Percentiles rank a stretch among this genome's conserved stretches.
These are phyloP conservation scores for Cetradonia linearis DNA, from an alignment of 495 filamentous ascomycete genomes.

Conservation along the genomic window DNA sequence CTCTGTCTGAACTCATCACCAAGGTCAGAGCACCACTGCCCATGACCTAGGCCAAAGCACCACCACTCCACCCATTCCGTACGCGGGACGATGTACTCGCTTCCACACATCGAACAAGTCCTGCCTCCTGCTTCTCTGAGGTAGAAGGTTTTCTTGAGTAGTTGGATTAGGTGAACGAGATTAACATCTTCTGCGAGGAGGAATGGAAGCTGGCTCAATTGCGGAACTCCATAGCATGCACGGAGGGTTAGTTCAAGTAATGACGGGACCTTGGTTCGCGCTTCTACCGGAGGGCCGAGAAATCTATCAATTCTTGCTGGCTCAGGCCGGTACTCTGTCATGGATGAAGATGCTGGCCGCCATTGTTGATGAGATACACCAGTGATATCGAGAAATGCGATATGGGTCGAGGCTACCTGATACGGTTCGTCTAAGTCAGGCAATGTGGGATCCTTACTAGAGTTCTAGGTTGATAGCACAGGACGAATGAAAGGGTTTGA, in stretches of 20 bases:
- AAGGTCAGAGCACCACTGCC: conserved; percentile 46
- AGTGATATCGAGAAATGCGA: conserved; percentile 36
- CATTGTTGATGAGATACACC: conserved; percentile 28
- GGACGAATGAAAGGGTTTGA: conserved; percentile 40
- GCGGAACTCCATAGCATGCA: conserved; percentile 34
- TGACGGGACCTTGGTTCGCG: conserved; percentile 35
- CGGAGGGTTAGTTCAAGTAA: conserved; percentile 50
- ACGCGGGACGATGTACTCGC: conserved; percentile 46
- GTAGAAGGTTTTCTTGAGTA: conserved; percentile 35
- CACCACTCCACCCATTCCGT: conserved; percentile 71
- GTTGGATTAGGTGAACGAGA: conserved; percentile 33
- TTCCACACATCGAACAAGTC: conserved; percentile 50
- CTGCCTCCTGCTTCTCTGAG: conserved; percentile 42
- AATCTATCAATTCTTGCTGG: background rate
- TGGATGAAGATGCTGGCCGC: conserved; percentile 15
- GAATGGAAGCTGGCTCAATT: conserved; percentile 34
- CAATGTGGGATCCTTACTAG: background rate
- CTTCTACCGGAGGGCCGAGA: conserved; percentile 5
- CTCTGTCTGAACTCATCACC: background rate
- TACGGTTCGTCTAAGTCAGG: conserved; percentile 21
- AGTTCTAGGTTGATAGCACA: conserved; percentile 3
- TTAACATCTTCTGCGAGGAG: conserved; percentile 34
- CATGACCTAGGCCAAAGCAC: conserved; percentile 30
- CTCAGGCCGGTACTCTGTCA: conserved; percentile 12
- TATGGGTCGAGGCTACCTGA: conserved; percentile 39